Percentiles rank a stretch among this genome's conserved stretches.
phyloP scores from a whole-genome alignment of 352 stramenopile genomes.

The Pythium folliculosum region DNA sequence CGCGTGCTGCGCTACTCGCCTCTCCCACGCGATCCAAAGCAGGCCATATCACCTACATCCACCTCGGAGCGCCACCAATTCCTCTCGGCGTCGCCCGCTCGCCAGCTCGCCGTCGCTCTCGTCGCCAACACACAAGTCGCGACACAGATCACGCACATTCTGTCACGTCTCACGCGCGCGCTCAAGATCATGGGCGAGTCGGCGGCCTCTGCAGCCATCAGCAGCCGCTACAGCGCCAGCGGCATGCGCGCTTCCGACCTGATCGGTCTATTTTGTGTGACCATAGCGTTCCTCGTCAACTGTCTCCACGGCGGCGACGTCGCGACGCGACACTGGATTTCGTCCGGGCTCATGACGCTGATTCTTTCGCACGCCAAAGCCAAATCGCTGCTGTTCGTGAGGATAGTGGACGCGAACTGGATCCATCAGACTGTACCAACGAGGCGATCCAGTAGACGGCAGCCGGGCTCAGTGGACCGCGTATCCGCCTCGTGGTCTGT shows the following conservation, averaged over 20 bases:
- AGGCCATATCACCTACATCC: neutral
- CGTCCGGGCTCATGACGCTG: slow-evolving; percentile 26
- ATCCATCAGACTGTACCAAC: slow-evolving; percentile 31
- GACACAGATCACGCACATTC: slow-evolving; percentile 27
- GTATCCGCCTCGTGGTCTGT: slow-evolving; percentile 9
- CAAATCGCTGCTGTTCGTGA: slow-evolving; percentile 39
- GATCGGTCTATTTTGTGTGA: slow-evolving; percentile 17
- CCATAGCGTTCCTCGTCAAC: slow-evolving; percentile 38
- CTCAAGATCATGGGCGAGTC: slow-evolving; percentile 41
- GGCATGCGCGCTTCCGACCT: slow-evolving; percentile 1
- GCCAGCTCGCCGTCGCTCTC: slow-evolving; percentile 6
- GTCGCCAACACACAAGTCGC: neutral
- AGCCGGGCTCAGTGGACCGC: too few relatives aligned
- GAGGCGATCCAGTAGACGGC: neutral
- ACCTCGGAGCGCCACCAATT: slow-evolving; percentile 1
- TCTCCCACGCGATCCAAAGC: neutral
- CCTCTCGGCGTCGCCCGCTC: neutral
- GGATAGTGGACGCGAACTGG: slow-evolving; percentile 35
- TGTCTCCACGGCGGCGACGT: slow-evolving; percentile 40
- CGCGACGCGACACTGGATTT: slow-evolving; percentile 36
- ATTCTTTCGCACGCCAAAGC: slow-evolving; percentile 35
- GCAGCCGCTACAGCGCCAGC: slow-evolving; percentile 13
- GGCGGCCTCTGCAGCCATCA: slow-evolving; percentile 13
- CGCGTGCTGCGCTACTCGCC: slow-evolving; percentile 35
- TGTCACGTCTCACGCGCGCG: slow-evolving; percentile 25